A percentile compares a stretch with the other conserved stretches of the same genome.
These are phyloP conservation scores for Clavispora asparagi DNA, from an alignment of 805 yeast genomes.

Conservation along the genomic window DNA sequence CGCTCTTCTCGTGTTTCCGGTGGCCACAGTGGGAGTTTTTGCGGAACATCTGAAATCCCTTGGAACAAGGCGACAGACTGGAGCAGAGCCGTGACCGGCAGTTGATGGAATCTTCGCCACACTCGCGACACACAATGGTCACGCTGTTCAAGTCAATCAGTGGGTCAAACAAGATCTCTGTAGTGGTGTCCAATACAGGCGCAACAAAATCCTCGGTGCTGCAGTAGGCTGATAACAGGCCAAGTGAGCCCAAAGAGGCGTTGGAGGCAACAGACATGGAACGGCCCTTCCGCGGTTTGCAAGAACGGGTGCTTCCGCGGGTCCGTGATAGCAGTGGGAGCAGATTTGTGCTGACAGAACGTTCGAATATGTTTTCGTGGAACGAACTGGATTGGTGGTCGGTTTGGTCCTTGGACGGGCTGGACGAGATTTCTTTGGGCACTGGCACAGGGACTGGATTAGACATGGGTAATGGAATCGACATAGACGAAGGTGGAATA, in stretches of 20 bases:
- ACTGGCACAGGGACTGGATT: not conserved
- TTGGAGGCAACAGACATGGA: constrained; percentile 4
- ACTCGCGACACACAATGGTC: constrained; percentile 15
- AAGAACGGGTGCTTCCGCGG: not conserved
- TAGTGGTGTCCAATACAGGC: constrained; percentile 27
- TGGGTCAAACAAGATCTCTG: constrained; percentile 27
- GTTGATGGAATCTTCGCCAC: not conserved
- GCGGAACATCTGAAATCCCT: not conserved
- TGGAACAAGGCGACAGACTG: not conserved
- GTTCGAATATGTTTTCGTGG: constrained; percentile 3
- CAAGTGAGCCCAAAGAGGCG: constrained; percentile 1
- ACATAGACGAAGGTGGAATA: not conserved
- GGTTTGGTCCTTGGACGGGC: not conserved
- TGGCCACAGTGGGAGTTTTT: constrained; percentile 2
- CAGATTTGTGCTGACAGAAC: constrained; percentile 3
- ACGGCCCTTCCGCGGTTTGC: constrained; percentile 1
- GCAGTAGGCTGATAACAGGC: constrained; percentile 16
- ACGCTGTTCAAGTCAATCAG: constrained; percentile 19
- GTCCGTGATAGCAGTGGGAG: not conserved
- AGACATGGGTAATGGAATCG: not conserved
- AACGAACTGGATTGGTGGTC: not conserved
- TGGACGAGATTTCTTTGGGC: not conserved
- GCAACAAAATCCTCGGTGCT: constrained; percentile 25
- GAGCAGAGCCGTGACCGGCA: constrained; percentile 4
- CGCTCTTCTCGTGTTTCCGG: constrained; percentile 1